phyloP scores from a whole-genome alignment of 106 monocot genomes.

The Apostasia shenzhenica region DNA sequence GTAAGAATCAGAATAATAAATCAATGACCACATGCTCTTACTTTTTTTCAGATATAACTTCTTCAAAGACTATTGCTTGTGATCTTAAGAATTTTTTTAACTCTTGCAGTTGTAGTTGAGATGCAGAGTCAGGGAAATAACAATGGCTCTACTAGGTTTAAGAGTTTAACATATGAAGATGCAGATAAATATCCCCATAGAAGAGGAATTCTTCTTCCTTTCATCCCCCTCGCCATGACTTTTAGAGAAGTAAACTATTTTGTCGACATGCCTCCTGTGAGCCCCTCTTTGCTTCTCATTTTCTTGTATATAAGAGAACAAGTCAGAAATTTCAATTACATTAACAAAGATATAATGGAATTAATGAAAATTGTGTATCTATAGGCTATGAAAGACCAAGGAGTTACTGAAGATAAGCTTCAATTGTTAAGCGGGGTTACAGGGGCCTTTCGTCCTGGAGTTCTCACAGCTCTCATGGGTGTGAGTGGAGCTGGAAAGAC shows the following conservation, averaged over 20 bases:
- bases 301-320: neutral
- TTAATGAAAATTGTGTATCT: neutral
- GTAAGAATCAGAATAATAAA: neutral
- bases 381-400: constrained; percentile 66
- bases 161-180: neutral
- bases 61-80: neutral
- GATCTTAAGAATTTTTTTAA: neutral
- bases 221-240: constrained; percentile 60
- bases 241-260: constrained; percentile 57
- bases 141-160: neutral
- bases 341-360: neutral
- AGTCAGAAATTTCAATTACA: neutral
- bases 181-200: constrained; percentile 4
- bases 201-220: constrained; percentile 66
- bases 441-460: constrained; percentile 61
- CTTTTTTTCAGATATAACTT: neutral
- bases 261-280: constrained; percentile 63
- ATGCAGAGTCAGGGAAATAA: neutral
- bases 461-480: constrained; percentile 78
- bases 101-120: constrained; percentile 23
- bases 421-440: constrained; percentile 48
- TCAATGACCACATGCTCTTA: neutral
- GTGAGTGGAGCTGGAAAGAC: constrained; percentile 82
- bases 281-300: constrained; percentile 5
- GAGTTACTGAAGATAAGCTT: constrained; percentile 39